phyloP scores from a whole-genome alignment of 306 rosid species.

The Leucaena leucocephala region DNA sequence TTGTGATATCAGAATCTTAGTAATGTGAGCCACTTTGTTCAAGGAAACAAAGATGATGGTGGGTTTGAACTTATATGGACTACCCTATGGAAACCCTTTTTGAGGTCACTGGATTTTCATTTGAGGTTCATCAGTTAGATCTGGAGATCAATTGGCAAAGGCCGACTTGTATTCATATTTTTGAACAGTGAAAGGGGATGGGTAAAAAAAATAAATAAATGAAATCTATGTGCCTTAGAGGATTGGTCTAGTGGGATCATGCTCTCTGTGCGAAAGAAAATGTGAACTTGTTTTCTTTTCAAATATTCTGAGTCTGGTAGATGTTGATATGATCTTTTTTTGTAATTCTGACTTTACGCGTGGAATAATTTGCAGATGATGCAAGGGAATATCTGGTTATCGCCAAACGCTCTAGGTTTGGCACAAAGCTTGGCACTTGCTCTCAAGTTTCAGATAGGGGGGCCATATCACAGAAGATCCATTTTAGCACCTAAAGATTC shows the following conservation, averaged over 20 bases:
- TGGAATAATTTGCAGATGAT: constrained; percentile 67
- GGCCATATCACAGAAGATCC: constrained; percentile 48
- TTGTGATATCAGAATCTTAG: constrained; percentile 4
- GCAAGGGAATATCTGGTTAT: constrained; percentile 81
- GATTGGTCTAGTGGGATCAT: constrained; percentile 14
- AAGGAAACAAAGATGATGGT: background rate
- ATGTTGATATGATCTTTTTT: constrained; percentile 1
- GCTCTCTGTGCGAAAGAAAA: background rate
- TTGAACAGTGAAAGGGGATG: background rate
- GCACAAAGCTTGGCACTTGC: constrained; percentile 73
- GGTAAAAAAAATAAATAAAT: background rate
- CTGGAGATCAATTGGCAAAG: constrained; percentile 11
- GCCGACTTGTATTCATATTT: background rate
- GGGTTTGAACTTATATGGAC: background rate
- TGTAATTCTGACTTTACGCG: constrained; percentile 32
- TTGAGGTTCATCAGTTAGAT: constrained; percentile 7
- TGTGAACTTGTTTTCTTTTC: background rate
- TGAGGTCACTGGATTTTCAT: background rate
- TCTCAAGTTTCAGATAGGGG: constrained; percentile 59
- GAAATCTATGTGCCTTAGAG: background rate
- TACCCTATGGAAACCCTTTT: background rate
- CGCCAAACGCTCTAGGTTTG: constrained; percentile 52
- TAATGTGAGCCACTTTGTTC: constrained; percentile 1
- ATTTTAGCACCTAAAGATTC: constrained; percentile 36
- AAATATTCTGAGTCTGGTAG: background rate